Percentiles rank a stretch among this genome's conserved stretches.
These are phyloP conservation scores for Plenodomus tracheiphilus DNA, from an alignment of 2,329 filamentous ascomycete genomes.

Conservation along the genomic window DNA sequence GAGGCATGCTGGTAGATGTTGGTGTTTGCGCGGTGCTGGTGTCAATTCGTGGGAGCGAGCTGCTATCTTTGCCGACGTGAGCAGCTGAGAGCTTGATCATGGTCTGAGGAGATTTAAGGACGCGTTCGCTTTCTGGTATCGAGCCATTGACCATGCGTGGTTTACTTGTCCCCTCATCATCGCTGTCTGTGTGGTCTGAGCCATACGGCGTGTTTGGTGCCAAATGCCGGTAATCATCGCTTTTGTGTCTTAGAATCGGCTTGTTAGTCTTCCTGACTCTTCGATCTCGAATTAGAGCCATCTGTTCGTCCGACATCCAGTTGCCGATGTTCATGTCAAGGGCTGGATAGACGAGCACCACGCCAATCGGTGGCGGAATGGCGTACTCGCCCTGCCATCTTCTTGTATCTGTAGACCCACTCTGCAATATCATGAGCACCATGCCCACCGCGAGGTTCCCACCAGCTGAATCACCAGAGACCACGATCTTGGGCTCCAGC, in stretches of 20 bases:
- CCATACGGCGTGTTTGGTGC: constrained; percentile 79
- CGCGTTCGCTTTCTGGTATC: constrained; percentile 23
- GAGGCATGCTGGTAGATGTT: constrained; percentile 14
- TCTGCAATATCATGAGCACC: constrained; percentile 87
- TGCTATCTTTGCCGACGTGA: constrained; percentile 39
- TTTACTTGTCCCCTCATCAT: constrained; percentile 29
- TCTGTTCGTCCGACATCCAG: constrained; percentile 99
- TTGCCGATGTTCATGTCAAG: constrained; percentile 97
- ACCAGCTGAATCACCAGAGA: constrained; percentile 80
- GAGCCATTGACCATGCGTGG: constrained; percentile 10
- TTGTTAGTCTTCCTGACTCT: constrained; percentile 76
- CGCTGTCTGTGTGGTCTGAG: constrained; percentile 72
- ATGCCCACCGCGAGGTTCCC: constrained; percentile 80
- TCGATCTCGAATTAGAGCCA: constrained; percentile 87
- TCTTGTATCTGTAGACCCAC: constrained; percentile 60
- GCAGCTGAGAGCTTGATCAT: constrained; percentile 45
- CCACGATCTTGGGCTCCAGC: constrained; percentile 66
- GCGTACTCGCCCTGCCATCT: constrained; percentile 59
- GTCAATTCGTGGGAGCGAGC: constrained; percentile 19
- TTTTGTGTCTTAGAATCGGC: constrained; percentile 79
- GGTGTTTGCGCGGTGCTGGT: constrained; percentile 24
- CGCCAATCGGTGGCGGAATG: constrained; percentile 76
- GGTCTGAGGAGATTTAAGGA: constrained; percentile 39
- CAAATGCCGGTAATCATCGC: constrained; percentile 81
- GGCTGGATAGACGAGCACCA: constrained; percentile 85